Conservation (phyloP, 768 basidiomycete species). For the Hypsizygus marmoreus region DNA sequence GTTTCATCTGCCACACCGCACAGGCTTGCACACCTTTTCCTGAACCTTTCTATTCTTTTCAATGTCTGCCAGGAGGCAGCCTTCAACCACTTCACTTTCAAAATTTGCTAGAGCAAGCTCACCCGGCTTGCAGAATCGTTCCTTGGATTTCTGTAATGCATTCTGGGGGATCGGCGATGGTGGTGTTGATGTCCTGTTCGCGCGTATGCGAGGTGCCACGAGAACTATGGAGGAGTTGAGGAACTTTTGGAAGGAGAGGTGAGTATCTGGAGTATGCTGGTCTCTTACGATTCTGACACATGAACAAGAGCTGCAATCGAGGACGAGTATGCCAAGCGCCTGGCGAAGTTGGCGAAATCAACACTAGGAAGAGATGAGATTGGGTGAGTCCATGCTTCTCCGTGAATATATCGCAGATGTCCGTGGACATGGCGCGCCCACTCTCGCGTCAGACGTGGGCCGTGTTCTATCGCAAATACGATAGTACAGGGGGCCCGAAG, state of each 20-base stretch:
- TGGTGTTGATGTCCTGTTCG: conserved; percentile 89
- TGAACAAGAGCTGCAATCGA: conserved; percentile 77
- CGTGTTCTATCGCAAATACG: no score
- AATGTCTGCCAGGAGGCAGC: conserved; percentile 77
- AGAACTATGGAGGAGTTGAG: conserved; percentile 89
- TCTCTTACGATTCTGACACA: conserved; percentile 9
- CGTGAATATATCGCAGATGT: no score
- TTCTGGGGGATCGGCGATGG: conserved; percentile 92
- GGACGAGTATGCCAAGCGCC: conserved; percentile 90
- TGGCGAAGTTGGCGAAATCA: conserved; percentile 77
- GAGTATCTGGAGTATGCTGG: conserved; percentile 23
- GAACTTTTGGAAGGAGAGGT: conserved; percentile 95
- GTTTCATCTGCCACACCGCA: conserved; percentile 3
- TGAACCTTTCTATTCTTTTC: conserved; percentile 11
- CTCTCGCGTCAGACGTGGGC: no score
- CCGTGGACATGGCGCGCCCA: no score
- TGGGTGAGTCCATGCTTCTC: conserved; percentile 62
- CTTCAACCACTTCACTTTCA: conserved; percentile 80
- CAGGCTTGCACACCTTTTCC: conserved; percentile 4
- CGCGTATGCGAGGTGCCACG: conserved; percentile 82
- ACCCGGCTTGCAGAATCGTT: conserved; percentile 46
- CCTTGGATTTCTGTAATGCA: conserved; percentile 91
- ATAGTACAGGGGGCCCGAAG: no score
- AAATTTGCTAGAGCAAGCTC: conserved; percentile 64
- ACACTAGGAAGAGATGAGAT: conserved; percentile 88